Base-by-base conservation (phyloP, 768 basidiomycete species). In the Holtermanniella nyarrowii region DNA sequence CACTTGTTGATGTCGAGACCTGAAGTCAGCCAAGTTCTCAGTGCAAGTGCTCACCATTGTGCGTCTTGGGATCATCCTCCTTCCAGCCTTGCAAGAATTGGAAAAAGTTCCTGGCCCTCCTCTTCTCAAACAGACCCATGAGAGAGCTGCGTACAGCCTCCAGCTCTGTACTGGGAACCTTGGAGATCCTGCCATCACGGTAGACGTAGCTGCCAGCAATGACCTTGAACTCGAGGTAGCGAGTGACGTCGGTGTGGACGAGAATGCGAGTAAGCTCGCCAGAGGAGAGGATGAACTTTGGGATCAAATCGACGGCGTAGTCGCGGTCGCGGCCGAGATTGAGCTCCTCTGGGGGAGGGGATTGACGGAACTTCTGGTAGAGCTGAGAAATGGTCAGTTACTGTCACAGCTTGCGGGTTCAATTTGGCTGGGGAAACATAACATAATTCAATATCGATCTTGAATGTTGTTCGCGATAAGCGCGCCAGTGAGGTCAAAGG, bases 61-160 rank as follows among this genome's bases (percentile, higher is more conserved):
- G 93, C 18, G 93, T 97, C 18, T 83, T 76, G n/a, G 89, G 87
- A 70, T 97, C 90, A 0, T 87, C 84, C 64, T 96, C 91, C 73
- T 79, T 88, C 90, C 89, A 97, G 56, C 77, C 79, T 76, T 99
- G 95, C 58, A 99, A 72, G 74, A 91, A 99, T 73, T 87, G 83
- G 68, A 99, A 97, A 77, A 99, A 99, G 71, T 91, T 95, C 80
- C 91, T 95, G 16, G 93, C 93, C 37, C 95, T 78, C 56, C 90
- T 78, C 77, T 99, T 99, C 80, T 99, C 95, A 62, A 97, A 97
- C 37, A 97, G 75, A n/a, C 95, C 95, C 91, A 99, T 97, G 63
- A 99, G 77, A 26, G 90, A 86, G 63, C 86, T 89, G 73, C 75
- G 84, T 52, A 96, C 85, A 7, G 95, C 95, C 76, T 99, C 95